Base-by-base conservation (phyloP, 2,329 filamentous ascomycete genomes). In the Pseudocercospora fuligena region DNA sequence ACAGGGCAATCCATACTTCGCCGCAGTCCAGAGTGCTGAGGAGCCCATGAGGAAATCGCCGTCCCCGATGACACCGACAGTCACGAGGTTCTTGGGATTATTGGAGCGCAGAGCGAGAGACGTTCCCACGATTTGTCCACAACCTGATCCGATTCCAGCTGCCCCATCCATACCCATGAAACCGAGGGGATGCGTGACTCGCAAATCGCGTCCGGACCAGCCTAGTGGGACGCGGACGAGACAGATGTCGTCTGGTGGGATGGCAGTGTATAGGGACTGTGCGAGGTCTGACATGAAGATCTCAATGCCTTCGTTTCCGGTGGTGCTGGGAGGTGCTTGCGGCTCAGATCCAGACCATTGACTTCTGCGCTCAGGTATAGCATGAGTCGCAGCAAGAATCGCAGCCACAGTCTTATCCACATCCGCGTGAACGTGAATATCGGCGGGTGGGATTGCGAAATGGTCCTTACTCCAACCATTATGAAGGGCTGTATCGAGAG, bases 81-180 rank as follows among this genome's bases (percentile, higher is more conserved):
- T 40, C 0, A 66, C 27, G 4, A 68, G 61, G 14, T 56, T 16
- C 2, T 60, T 61, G 1, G 27, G 2, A 11, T 27, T 6, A 3
- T 21, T 6, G 16, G 64, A 54, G 25, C 57, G 65, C 19, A 71
- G 60, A 3, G 64, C 69, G 14, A 71, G 66, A 5, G 66, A 59
- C 1, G 69, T 68, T 33, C 69, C 69, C 19, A 71, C 68, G 29
- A 67, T 46, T 49, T 71, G 69, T 16, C 68, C 69, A 7, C 67
- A 68, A 9, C 68, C 68, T 9, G 62, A 66, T 4, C 57, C 68
- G 12, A 71, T 65, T 1, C 69, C 69, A 7, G 67, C 69, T 9
- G 67, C 69, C 29, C 69, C 69, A 40, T 71, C 69, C 66, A 68
- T 66, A 46, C 69, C 69, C 66, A 71, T 66, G 66, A 71, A 71